Evolutionary conservation across 257 asterid species (phyloP).

Genomic region (Solanum ossicruentum): DNA sequence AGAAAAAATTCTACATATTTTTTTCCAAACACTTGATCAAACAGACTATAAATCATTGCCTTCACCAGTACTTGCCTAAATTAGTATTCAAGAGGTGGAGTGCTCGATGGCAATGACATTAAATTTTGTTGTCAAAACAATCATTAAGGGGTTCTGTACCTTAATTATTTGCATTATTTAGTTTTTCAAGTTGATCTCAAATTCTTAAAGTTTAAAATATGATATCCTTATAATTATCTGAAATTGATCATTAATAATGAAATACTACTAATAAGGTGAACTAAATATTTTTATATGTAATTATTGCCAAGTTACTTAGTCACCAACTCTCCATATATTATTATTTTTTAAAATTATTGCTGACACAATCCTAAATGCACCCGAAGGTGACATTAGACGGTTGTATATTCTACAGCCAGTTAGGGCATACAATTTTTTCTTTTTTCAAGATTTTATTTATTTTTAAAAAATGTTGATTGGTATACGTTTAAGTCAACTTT

Average conservation of each 20-base stretch:
- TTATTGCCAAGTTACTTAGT: not conserved
- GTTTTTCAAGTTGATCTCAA: not conserved
- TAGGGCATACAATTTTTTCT: not conserved
- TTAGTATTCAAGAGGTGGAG: not conserved
- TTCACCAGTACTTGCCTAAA: not conserved
- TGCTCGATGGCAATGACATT: not conserved
- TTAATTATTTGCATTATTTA: not conserved
- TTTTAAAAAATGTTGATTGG: too few relatives aligned
- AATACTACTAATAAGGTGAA: not conserved
- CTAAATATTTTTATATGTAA: not conserved
- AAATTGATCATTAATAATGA: not conserved
- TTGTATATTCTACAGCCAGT: not conserved
- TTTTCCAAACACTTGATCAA: not conserved
- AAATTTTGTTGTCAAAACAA: not conserved
- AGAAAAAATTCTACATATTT: not conserved
- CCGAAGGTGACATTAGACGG: not conserved
- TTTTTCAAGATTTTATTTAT: too few relatives aligned
- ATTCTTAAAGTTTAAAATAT: not conserved
- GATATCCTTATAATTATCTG: not conserved
- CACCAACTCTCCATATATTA: not conserved
- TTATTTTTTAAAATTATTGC: not conserved
- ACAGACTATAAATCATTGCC: not conserved
- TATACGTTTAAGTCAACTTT: too few relatives aligned
- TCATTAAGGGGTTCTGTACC: not conserved
- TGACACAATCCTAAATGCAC: not conserved